A percentile compares a stretch with the other conserved stretches of the same genome.
Conservation (phyloP, 345 rosid genomes). For the Gossypium bickii region DNA sequence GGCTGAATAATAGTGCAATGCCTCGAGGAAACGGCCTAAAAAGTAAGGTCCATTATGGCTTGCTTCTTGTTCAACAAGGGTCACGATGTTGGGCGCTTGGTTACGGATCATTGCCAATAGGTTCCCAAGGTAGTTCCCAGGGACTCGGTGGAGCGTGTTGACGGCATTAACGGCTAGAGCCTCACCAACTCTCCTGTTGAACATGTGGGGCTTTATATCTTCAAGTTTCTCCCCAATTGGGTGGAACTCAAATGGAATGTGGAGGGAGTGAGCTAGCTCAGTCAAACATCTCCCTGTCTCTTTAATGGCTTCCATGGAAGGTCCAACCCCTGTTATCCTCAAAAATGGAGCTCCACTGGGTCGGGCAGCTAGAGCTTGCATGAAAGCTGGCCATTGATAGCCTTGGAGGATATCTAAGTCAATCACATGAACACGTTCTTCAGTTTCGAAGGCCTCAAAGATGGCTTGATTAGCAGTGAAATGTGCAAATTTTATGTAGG, state of each 20-base stretch:
- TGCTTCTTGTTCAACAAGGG: slow-evolving; percentile 63
- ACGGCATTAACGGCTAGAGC: slow-evolving; percentile 57
- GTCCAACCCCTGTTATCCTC: slow-evolving; percentile 55
- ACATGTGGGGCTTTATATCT: slow-evolving; percentile 59
- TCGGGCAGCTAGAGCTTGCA: slow-evolving; percentile 68
- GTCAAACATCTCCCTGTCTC: slow-evolving; percentile 63
- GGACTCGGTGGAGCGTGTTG: slow-evolving; percentile 49
- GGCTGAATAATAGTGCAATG: slow-evolving; percentile 62
- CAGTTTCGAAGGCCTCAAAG: slow-evolving; percentile 64
- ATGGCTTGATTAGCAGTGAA: slow-evolving; percentile 72
- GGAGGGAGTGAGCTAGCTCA: slow-evolving; percentile 61
- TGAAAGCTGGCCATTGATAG: slow-evolving; percentile 78
- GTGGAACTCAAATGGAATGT: slow-evolving; percentile 59
- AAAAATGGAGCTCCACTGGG: slow-evolving; percentile 55
- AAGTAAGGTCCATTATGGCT: slow-evolving; percentile 64
- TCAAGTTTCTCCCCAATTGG: slow-evolving; percentile 51
- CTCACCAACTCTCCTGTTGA: slow-evolving; percentile 60
- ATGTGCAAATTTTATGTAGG: slow-evolving; percentile 61
- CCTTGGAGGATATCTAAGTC: slow-evolving; percentile 69
- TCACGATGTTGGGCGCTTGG: slow-evolving; percentile 64
- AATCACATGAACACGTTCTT: slow-evolving; percentile 66
- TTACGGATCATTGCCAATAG: slow-evolving; percentile 53
- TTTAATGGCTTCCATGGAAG: slow-evolving; percentile 32
- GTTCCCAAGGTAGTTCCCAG: slow-evolving; percentile 38
- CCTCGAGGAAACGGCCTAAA: slow-evolving; percentile 62